Evolutionary conservation across 208 protist genomes (phyloP), one percentile per base, ranked within the genome.

Genomic region (Lotmaria passim): DNA sequence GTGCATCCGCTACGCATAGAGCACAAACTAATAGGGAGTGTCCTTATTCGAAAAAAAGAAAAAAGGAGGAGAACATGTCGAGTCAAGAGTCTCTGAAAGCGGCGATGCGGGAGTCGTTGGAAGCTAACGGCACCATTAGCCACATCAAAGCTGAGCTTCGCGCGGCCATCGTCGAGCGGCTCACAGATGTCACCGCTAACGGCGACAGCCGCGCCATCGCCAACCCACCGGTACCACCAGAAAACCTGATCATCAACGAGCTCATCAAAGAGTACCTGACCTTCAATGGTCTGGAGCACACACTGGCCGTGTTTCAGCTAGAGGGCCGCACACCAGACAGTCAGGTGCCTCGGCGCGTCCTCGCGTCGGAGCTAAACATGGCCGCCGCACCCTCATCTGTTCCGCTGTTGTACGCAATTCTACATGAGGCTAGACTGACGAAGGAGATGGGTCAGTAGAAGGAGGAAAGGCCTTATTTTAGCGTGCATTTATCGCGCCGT

Each of bases 201-300:
- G 60, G 57, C 5, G 71, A 73, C 26, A 63, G 43, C 39, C 24
- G 39, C n/a, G 53, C 30, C 17, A 46, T 69, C 3, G 65, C 31
- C 7, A 76, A 77, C 33, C 86, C 91, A 3, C 75, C 89, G 1
- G 68, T 86, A 38, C 94, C 94, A 17, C 86, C 94, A 15, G 93
- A 98, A 74, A 97, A 97, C 71, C 67, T 97, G 58, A 79, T 98
- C 19, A 80, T 98, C 57, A 97, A 97, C 73, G 93, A 98, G 72
- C 86, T 98, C n/a, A 97, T 98, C 50, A 89, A 92, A 48, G 93
- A 98, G 69, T 98, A 98, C 67, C 66, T 98, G 14, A 78, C 79
- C 15, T 97, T 93, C 71, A 97, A 97, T 71, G 90, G 92, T 0
- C 85, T 96, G 24, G 87, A 96, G 71, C 91, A 98, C 75, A 88